Conservation (phyloP, 1,284 basidiomycete species). For the Ustilago shanxiensis region DNA sequence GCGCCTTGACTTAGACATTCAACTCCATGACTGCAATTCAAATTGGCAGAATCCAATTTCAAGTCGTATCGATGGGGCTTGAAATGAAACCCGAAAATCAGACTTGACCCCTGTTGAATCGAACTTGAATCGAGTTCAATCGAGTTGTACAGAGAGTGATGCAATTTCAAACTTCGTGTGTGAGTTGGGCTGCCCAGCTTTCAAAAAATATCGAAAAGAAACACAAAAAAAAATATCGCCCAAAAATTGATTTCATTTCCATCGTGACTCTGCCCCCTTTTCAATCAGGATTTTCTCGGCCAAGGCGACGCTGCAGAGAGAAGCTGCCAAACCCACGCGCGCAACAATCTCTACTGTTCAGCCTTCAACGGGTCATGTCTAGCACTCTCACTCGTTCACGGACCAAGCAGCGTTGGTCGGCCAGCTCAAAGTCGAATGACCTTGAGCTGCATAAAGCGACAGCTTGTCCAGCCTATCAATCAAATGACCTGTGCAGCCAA, state of each 20-base stretch:
- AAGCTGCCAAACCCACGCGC: not conserved
- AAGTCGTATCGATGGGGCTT: conserved; percentile 2
- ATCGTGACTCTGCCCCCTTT: not conserved
- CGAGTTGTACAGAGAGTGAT: no score
- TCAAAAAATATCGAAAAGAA: no score
- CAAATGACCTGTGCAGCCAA: no score
- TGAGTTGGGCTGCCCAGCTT: not conserved
- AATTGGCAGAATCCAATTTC: not conserved
- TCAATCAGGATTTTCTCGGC: not conserved
- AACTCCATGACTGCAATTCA: not conserved
- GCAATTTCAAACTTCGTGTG: conserved; percentile 4
- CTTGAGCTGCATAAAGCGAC: not conserved
- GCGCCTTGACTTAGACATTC: not conserved
- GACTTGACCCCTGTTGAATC: not conserved
- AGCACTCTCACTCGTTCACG: not conserved
- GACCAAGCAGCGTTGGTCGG: not conserved
- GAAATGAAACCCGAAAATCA: not conserved
- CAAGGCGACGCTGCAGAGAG: not conserved
- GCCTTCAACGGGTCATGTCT: not conserved
- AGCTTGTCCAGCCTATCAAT: not conserved
- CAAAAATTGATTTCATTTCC: not conserved
- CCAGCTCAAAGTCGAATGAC: conserved; percentile 3
- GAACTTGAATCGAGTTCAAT: no score
- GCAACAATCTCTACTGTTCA: no score
- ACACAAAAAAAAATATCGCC: no score